A percentile compares a stretch with the other conserved stretches of the same genome.
Conservation (phyloP, 2,329 filamentous ascomycete genomes). For the Pseudopithomyces maydicus region DNA sequence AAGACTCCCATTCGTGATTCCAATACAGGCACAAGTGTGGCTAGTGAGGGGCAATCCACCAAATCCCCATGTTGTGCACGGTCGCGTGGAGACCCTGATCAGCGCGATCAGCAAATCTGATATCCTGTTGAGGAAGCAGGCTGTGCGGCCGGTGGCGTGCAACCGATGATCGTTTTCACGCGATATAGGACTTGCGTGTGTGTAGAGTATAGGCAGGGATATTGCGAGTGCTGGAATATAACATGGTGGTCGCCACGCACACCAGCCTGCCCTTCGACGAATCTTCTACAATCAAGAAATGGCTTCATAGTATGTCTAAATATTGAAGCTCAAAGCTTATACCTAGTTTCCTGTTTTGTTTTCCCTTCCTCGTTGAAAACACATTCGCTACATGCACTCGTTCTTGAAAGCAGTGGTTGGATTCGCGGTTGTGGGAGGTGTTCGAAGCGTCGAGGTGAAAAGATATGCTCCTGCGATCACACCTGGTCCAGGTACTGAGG, state of each 20-base stretch:
- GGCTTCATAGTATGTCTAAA: slow-evolving; percentile 14
- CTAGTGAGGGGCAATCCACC: slow-evolving; percentile 33
- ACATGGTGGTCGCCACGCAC: neutral
- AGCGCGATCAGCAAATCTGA: slow-evolving; percentile 4
- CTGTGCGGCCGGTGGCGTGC: slow-evolving; percentile 24
- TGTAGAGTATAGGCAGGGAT: neutral
- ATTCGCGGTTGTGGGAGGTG: slow-evolving; percentile 14
- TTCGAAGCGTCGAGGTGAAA: slow-evolving; percentile 14
- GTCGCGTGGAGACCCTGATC: slow-evolving; percentile 31
- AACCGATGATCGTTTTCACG: neutral
- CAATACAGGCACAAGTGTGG: slow-evolving; percentile 19
- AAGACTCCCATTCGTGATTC: neutral
- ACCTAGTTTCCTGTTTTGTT: slow-evolving; percentile 8
- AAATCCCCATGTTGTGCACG: slow-evolving; percentile 17
- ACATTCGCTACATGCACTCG: slow-evolving; percentile 34
- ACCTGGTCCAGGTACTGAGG: slow-evolving; percentile 27
- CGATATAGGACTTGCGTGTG: neutral
- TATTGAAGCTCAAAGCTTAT: slow-evolving; percentile 4
- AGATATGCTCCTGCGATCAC: slow-evolving; percentile 31
- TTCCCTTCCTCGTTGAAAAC: slow-evolving; percentile 2
- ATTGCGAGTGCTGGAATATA: neutral
- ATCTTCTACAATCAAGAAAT: slow-evolving; percentile 15
- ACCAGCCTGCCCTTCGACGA: slow-evolving; percentile 10
- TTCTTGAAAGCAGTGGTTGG: slow-evolving; percentile 22
- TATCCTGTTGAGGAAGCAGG: slow-evolving; percentile 18